These are phyloP conservation scores for Choricystis sp. DNA, from an alignment of 139 green algal genomes.

Conservation along the genomic window DNA sequence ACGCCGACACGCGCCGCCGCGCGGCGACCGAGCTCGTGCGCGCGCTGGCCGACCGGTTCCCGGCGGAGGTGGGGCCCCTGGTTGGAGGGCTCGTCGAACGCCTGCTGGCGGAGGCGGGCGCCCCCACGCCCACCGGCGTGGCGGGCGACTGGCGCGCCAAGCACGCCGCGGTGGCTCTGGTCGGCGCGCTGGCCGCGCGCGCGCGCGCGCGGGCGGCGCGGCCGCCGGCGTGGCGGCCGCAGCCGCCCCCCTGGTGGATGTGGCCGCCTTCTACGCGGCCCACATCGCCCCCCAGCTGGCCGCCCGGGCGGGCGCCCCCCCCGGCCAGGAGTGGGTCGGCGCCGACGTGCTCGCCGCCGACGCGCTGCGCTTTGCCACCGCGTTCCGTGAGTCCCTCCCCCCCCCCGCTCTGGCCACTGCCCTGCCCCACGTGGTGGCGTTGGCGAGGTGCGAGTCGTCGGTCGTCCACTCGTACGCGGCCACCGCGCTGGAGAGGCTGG, in stretches of 20 bases:
- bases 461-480: constrained; percentile 97
- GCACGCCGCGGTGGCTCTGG: constrained; percentile 89
- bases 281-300: constrained; percentile 68
- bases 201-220: too few species aligned
- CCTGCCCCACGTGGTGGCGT: constrained; percentile 42
- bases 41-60: constrained; percentile 61
- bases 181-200: constrained; percentile 74
- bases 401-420: constrained; percentile 40
- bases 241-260: constrained; percentile 78
- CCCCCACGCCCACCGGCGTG: constrained; percentile 20
- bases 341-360: constrained; percentile 76
- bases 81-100: constrained; percentile 60
- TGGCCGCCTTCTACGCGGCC: constrained; percentile 31
- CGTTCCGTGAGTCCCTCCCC: constrained; percentile 69
- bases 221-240: constrained; percentile 65
- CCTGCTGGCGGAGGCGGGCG: constrained; percentile 54
- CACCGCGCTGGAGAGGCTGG: constrained; percentile 68
- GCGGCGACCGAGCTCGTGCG: constrained; percentile 83
- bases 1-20: constrained; percentile 82
- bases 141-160: constrained; percentile 68
- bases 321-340: constrained; percentile 10
- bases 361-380: constrained; percentile 89
- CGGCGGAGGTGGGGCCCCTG: constrained; percentile 54
- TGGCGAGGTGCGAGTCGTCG: constrained; percentile 52
- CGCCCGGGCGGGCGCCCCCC: constrained; percentile 9